A percentile compares a stretch with the other conserved stretches of the same genome.
Evolutionary conservation across 257 asterid species (phyloP).

Genomic region (Rauvolfia tetraphylla): DNA sequence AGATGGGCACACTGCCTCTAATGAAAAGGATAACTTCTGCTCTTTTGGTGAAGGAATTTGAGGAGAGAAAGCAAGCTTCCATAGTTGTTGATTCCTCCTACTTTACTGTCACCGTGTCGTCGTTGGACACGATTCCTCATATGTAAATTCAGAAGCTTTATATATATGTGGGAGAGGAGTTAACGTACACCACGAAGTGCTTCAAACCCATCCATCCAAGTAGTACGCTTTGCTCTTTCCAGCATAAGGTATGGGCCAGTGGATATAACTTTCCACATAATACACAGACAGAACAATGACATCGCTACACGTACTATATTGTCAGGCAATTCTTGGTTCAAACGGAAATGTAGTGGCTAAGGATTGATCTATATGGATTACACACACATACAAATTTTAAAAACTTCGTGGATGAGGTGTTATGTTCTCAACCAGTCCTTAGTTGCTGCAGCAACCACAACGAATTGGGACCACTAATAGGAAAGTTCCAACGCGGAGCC

Average conservation of each 20-base stretch:
- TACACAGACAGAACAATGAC: background rate
- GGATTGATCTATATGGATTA: conserved; percentile 6
- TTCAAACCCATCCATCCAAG: conserved; percentile 36
- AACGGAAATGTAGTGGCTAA: conserved; percentile 10
- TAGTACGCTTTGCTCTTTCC: conserved; percentile 24
- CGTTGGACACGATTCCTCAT: background rate
- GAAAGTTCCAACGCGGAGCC: background rate
- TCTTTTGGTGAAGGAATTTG: conserved; percentile 45
- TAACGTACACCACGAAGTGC: conserved; percentile 41
- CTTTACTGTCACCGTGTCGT: background rate
- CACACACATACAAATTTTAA: background rate
- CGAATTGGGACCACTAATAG: background rate
- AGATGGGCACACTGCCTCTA: conserved; percentile 27
- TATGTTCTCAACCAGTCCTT: conserved; percentile 14
- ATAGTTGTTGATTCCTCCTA: conserved; percentile 16
- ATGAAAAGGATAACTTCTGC: conserved; percentile 32
- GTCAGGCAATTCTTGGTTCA: background rate
- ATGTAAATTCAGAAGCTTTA: background rate
- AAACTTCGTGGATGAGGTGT: conserved; percentile 15
- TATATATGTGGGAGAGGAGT: conserved; percentile 27
- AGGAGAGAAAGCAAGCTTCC: conserved; percentile 54
- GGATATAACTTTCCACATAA: conserved; percentile 35
- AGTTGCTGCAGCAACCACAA: background rate
- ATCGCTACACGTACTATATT: conserved; percentile 1
- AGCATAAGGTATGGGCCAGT: conserved; percentile 26